phyloP scores from a whole-genome alignment of 2,329 filamentous ascomycete genomes.

The Monosporascus sp. region DNA sequence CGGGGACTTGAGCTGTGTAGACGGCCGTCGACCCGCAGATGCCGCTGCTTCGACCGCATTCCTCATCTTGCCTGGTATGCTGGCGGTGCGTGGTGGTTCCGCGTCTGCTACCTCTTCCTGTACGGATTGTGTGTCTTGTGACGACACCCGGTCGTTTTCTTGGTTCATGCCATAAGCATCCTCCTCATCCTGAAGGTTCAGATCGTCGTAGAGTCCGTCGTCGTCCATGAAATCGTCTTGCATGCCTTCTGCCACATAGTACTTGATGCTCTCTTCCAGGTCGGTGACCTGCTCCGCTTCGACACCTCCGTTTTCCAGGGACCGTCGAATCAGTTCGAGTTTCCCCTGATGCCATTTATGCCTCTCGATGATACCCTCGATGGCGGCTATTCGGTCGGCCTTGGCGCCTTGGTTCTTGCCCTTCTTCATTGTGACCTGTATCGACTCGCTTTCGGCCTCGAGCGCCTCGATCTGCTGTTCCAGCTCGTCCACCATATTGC shows the following conservation, averaged over 20 bases:
- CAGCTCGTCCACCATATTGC: slow-evolving; percentile 82
- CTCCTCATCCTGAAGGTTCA: slow-evolving; percentile 89
- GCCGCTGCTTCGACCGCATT: slow-evolving; percentile 52
- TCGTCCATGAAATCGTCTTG: slow-evolving; percentile 90
- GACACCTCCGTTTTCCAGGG: slow-evolving; percentile 86
- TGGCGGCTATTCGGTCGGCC: slow-evolving; percentile 80
- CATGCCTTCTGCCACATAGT: slow-evolving; percentile 88
- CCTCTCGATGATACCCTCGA: slow-evolving; percentile 77
- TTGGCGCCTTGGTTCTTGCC: slow-evolving; percentile 82
- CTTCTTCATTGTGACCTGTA: slow-evolving; percentile 91
- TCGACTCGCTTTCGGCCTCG: slow-evolving; percentile 81
- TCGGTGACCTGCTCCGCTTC: slow-evolving; percentile 83
- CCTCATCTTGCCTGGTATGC: slow-evolving; percentile 47
- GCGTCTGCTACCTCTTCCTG: slow-evolving; percentile 72
- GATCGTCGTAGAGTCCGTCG: slow-evolving; percentile 90
- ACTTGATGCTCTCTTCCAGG: slow-evolving; percentile 86
- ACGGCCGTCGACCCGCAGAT: slow-evolving; percentile 63
- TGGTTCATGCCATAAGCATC: slow-evolving; percentile 74
- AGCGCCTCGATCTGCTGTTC: slow-evolving; percentile 89
- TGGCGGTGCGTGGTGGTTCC: slow-evolving; percentile 41
- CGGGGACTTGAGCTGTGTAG: slow-evolving; percentile 87
- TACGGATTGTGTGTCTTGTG: slow-evolving; percentile 88
- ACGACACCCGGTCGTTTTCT: slow-evolving; percentile 86
- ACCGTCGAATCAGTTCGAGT: slow-evolving; percentile 82
- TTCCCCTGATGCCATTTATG: slow-evolving; percentile 97